Percentiles rank a stretch among this genome's conserved stretches.
phyloP scores from a whole-genome alignment of 257 asterid genomes.

The Haberlea rhodopensis region DNA sequence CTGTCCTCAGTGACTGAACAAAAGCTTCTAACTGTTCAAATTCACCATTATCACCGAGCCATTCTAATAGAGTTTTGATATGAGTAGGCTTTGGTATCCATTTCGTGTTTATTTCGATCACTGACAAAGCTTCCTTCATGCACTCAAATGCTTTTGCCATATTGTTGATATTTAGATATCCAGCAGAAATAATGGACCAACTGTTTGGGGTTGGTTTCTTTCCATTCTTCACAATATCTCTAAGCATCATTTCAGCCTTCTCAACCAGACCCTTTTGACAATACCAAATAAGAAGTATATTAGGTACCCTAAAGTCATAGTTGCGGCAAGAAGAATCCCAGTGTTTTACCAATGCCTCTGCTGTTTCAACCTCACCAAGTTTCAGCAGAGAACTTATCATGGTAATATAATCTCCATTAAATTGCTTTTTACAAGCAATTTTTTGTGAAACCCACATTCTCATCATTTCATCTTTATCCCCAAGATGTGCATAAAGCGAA shows the following conservation, averaged over 20 bases:
- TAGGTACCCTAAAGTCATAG: conserved; percentile 53
- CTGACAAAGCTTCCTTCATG: conserved; percentile 53
- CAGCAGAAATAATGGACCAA: conserved; percentile 54
- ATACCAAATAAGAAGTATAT: conserved; percentile 52
- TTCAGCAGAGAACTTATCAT: conserved; percentile 53
- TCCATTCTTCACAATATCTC: conserved; percentile 36
- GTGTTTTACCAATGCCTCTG: conserved; percentile 42
- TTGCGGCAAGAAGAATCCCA: conserved; percentile 51
- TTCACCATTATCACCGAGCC: conserved; percentile 48
- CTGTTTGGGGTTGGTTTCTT: conserved; percentile 50
- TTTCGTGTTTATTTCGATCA: conserved; percentile 31
- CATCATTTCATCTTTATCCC: conserved; percentile 45
- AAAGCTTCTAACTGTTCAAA: conserved; percentile 45
- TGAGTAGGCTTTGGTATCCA: conserved; percentile 54
- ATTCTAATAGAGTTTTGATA: conserved; percentile 32
- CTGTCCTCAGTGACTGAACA: conserved; percentile 34
- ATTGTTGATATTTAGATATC: conserved; percentile 35
- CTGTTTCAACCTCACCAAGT: conserved; percentile 50
- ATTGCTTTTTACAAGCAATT: conserved; percentile 49
- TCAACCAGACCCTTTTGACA: conserved; percentile 48
- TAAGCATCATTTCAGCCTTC: conserved; percentile 47
- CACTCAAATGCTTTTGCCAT: conserved; percentile 52
- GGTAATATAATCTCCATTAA: conserved; percentile 56
- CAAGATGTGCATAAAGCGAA: conserved; percentile 50
- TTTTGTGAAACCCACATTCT: conserved; percentile 60